Percentiles rank a stretch among this genome's conserved stretches.
Evolutionary conservation across 768 basidiomycete species (phyloP).

Genomic region (Rubroboletus satanas): DNA sequence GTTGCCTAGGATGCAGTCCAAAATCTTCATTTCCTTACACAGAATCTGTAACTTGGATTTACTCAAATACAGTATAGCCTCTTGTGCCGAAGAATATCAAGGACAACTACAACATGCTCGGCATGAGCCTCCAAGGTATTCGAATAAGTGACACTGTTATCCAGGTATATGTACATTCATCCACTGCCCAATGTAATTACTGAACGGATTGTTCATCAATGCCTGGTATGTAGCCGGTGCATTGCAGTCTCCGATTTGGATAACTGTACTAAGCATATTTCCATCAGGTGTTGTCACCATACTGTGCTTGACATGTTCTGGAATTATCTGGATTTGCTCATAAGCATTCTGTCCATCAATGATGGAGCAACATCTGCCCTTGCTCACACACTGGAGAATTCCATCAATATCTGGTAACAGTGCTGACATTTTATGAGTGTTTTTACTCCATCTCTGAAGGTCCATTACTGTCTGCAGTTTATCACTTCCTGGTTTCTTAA

Average conservation of each 20-base stretch:
- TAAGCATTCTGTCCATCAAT: background rate
- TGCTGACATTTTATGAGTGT: conserved; percentile 13
- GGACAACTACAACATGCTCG: too few relatives aligned
- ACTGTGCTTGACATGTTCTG: too few relatives aligned
- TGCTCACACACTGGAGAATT: too few relatives aligned
- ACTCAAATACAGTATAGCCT: conserved; percentile 38
- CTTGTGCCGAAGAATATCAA: conserved; percentile 10
- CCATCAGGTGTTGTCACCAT: too few relatives aligned
- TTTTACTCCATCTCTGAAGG: conserved; percentile 8
- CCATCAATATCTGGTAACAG: too few relatives aligned
- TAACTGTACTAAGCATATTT: conserved; percentile 11
- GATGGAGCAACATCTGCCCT: too few relatives aligned
- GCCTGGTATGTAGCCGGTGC: conserved; percentile 42
- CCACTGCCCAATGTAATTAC: background rate
- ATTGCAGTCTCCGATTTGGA: too few relatives aligned
- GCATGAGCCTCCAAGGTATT: too few relatives aligned
- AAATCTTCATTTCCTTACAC: conserved; percentile 25
- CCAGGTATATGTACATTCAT: too few relatives aligned
- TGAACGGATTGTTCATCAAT: conserved; percentile 3
- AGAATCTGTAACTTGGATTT: conserved; percentile 35
- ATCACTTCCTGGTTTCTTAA: background rate
- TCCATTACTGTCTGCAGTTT: conserved; percentile 1
- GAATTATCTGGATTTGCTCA: too few relatives aligned
- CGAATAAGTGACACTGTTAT: too few relatives aligned
- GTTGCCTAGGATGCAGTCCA: conserved; percentile 37